Evolutionary conservation across 768 basidiomycete genomes (phyloP), one percentile per base, ranked within the genome.

Genomic region (Arthromyces matolae): DNA sequence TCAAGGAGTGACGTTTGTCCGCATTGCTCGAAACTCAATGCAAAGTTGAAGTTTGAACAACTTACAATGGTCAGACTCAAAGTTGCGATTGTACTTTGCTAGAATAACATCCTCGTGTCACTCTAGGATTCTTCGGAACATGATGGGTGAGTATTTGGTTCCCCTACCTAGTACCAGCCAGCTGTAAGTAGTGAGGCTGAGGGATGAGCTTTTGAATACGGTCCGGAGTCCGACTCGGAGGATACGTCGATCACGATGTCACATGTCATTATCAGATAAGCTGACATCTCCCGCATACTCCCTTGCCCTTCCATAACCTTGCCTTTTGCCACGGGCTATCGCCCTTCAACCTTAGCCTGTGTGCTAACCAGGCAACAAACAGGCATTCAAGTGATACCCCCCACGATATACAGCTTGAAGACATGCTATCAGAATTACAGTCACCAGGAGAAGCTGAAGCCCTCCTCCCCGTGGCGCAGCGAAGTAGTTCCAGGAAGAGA

Each of bases 231-330:
- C n/a, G n/a, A n/a, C n/a, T n/a, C n/a, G n/a, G n/a, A n/a, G n/a
- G n/a, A n/a, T n/a, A n/a, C n/a, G n/a, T 3, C 12, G 1, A 38
- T 34, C 47, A 49, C 34, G 22, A 33, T 38, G 47, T 10, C 7
- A 16, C 45, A 54, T 57, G 54, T 57, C 56, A 44, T 57, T 57
- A 57, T 57, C 56, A 44, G 56, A 57, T 57, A 57, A 57, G 42
- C 47, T 22, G 36, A 44, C 42, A 42, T 45, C 33, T 36, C 35
- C 37, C 31, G 25, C 40, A 22, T 13, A 5, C 49, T 18, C 12
- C 36, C 7, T 34, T 13, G 10, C 2, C 12, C 29, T 13, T 10
- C n/a, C n/a, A n/a, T n/a, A n/a, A n/a, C n/a, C n/a, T n/a, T n/a
- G n/a, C n/a, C n/a, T n/a, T n/a, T n/a, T n/a, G n/a, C n/a, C n/a